A percentile compares a stretch with the other conserved stretches of the same genome.
Conservation (phyloP, 2,329 filamentous ascomycete genomes). For the Ceratocystis albifundus region DNA sequence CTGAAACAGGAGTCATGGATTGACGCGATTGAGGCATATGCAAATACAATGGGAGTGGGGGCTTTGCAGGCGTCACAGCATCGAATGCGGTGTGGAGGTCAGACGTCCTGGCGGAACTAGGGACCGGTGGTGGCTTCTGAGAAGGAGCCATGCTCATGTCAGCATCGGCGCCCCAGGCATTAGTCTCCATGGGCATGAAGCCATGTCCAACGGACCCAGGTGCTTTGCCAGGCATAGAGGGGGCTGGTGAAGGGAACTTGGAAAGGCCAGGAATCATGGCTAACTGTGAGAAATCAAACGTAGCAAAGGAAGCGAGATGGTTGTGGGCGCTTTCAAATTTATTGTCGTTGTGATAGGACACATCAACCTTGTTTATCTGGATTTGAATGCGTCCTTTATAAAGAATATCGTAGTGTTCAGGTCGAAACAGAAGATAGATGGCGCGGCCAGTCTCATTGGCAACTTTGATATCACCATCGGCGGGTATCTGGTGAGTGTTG, state of each 20-base stretch:
- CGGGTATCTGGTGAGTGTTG: slow-evolving; percentile 56
- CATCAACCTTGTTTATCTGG: slow-evolving; percentile 42
- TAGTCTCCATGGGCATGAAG: slow-evolving; percentile 27
- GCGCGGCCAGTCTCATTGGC: slow-evolving; percentile 37
- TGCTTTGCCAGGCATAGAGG: slow-evolving; percentile 19
- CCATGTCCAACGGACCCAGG: slow-evolving; percentile 27
- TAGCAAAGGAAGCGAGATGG: slow-evolving; percentile 34
- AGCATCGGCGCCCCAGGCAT: slow-evolving; percentile 1
- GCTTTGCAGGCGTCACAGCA: neutral
- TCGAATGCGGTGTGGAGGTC: neutral
- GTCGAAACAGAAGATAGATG: slow-evolving; percentile 53
- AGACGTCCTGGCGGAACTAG: neutral
- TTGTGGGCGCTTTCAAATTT: slow-evolving; percentile 33
- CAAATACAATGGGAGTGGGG: neutral
- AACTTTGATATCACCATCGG: slow-evolving; percentile 40
- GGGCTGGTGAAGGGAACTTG: slow-evolving; percentile 27
- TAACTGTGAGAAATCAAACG: slow-evolving; percentile 36
- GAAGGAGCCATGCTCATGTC: neutral
- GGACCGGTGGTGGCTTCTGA: neutral
- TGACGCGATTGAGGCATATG: slow-evolving; percentile 11
- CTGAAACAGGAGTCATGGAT: slow-evolving; percentile 7
- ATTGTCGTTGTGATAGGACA: slow-evolving; percentile 38
- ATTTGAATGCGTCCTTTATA: slow-evolving; percentile 46
- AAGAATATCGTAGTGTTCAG: slow-evolving; percentile 85
- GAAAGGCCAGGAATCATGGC: slow-evolving; percentile 39